Percentiles rank a stretch among this genome's conserved stretches.
Conservation (phyloP, 345 rosid species). For the Erodium maritimum region DNA sequence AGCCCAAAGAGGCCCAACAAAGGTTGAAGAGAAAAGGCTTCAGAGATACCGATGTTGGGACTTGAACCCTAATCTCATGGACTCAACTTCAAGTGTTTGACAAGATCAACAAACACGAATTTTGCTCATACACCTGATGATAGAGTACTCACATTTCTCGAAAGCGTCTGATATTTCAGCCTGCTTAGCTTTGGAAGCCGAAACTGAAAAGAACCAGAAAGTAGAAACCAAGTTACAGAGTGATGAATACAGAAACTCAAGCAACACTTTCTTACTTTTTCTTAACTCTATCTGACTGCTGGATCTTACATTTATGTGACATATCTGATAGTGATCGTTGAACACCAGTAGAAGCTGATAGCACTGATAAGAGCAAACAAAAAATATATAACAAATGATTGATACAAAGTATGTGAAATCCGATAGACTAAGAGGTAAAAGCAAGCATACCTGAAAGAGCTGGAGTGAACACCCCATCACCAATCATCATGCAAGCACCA, state of each 20-base stretch:
- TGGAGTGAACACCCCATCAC: conserved; percentile 48
- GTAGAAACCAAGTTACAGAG: background rate
- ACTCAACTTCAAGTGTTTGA: too few relatives aligned
- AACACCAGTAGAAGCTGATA: conserved; percentile 43
- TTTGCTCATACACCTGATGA: background rate
- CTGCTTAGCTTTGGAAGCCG: conserved; percentile 14
- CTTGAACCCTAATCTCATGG: too few relatives aligned
- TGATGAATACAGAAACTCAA: background rate
- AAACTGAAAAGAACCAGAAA: conserved; percentile 24
- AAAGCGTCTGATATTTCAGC: conserved; percentile 15
- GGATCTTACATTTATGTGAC: conserved; percentile 26
- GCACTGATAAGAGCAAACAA: conserved; percentile 22
- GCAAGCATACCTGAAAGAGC: conserved; percentile 45
- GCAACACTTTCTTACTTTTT: background rate
- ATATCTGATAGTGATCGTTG: conserved; percentile 27
- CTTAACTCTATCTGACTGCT: conserved; percentile 2
- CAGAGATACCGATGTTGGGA: too few relatives aligned
- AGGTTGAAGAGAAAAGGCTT: too few relatives aligned
- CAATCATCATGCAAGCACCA: conserved; percentile 54
- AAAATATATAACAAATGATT: conserved; percentile 1
- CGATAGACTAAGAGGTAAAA: conserved; percentile 1
- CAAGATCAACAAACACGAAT: conserved; percentile 4
- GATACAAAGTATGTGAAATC: background rate
- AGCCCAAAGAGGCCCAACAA: too few relatives aligned
- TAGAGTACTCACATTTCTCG: conserved; percentile 29